Conservation (phyloP, 2,329 filamentous ascomycete species). For the Chaetothyriales sp. region DNA sequence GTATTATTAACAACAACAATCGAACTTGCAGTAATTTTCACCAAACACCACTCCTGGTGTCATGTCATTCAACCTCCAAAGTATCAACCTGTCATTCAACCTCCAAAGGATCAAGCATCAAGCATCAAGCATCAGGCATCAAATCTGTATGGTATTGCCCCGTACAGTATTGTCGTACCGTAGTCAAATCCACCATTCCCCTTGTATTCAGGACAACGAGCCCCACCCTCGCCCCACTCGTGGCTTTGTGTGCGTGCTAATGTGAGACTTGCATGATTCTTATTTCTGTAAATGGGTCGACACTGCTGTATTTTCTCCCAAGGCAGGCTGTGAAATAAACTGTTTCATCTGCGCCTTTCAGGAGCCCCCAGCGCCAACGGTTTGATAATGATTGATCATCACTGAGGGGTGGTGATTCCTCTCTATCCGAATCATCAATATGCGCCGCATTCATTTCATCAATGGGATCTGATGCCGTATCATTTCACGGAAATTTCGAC, state of each 20-base stretch:
- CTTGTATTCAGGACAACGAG: not conserved
- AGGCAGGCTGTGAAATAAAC: not conserved
- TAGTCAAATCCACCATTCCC: no score
- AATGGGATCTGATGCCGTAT: not conserved
- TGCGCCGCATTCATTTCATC: no score
- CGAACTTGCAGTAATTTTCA: no score
- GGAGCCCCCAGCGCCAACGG: not conserved
- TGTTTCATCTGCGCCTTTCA: not conserved
- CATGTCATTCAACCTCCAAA: no score
- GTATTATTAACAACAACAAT: no score
- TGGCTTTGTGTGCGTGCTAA: not conserved
- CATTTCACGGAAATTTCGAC: not conserved
- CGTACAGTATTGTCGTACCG: no score
- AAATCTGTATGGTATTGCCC: no score
- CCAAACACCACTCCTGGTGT: no score
- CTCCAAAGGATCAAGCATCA: no score
- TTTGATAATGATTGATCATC: not conserved
- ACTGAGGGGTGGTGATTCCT: not conserved
- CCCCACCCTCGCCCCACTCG: not conserved
- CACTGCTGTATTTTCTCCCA: not conserved
- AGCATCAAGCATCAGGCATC: no score
- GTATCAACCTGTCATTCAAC: no score
- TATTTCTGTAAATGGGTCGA: not conserved
- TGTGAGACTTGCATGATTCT: not conserved
- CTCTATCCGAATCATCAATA: no score